phyloP scores from a whole-genome alignment of 2,329 filamentous ascomycete genomes.

The Neonectria magnoliae region DNA sequence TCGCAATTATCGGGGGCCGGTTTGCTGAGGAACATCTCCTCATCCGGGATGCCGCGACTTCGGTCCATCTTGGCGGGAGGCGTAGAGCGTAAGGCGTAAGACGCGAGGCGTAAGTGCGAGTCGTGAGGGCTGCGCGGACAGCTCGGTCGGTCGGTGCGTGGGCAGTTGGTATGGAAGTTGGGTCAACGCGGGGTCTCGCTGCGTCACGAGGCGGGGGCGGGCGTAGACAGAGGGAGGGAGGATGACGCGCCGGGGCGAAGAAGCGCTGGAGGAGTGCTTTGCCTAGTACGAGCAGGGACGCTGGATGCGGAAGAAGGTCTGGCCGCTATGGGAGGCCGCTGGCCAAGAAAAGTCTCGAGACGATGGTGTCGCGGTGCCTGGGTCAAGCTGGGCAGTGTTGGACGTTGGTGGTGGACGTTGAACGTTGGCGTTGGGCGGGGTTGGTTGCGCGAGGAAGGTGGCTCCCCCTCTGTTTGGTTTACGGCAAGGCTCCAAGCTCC shows the following conservation, averaged over 20 bases:
- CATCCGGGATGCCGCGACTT: slow-evolving; percentile 74
- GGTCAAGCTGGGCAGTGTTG: slow-evolving; percentile 6
- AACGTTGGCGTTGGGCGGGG: slow-evolving; percentile 35
- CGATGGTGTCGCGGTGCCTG: slow-evolving; percentile 2
- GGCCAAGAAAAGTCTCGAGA: slow-evolving; percentile 15
- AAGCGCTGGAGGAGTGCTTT: slow-evolving; percentile 10
- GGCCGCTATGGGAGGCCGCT: not conserved
- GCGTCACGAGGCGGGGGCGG: slow-evolving; percentile 2
- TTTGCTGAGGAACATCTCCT: slow-evolving; percentile 83
- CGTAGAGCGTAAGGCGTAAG: slow-evolving; percentile 11
- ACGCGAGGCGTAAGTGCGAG: not conserved
- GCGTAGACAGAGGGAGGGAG: not conserved
- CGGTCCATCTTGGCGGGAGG: slow-evolving; percentile 56
- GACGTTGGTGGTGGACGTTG: slow-evolving; percentile 18
- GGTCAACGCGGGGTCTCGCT: slow-evolving; percentile 14
- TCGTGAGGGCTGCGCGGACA: slow-evolving; percentile 3
- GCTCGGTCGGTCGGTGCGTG: slow-evolving; percentile 1
- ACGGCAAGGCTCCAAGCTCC: slow-evolving; percentile 30
- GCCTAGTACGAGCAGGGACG: not conserved
- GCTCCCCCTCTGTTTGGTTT: slow-evolving; percentile 27
- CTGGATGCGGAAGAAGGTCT: not conserved
- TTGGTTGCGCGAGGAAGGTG: slow-evolving; percentile 28
- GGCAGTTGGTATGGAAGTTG: not conserved
- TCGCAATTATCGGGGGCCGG: slow-evolving; percentile 65
- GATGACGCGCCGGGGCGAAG: slow-evolving; percentile 11